Conservation (phyloP, 345 rosid genomes). For the Rhodamnia rubescens region DNA sequence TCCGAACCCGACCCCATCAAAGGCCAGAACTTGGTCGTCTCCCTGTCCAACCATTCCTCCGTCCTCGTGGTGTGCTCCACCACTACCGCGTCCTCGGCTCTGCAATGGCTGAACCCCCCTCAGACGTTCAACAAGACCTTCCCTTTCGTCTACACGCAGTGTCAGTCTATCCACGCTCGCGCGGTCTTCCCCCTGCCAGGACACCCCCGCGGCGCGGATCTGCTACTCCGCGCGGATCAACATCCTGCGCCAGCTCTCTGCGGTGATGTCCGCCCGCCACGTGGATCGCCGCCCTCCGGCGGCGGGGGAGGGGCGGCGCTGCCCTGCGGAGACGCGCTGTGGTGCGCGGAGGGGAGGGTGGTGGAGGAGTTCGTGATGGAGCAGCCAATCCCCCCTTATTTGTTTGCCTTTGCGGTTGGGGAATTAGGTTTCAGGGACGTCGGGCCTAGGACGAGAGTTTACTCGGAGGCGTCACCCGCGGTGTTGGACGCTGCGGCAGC, state of each 20-base stretch:
- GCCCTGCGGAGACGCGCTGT: constrained; percentile 16
- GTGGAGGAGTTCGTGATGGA: constrained; percentile 90
- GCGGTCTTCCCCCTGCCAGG: constrained; percentile 94
- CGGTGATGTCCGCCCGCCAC: constrained; percentile 84
- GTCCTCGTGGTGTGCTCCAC: constrained; percentile 45
- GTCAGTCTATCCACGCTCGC: constrained; percentile 83
- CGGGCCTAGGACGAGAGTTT: constrained; percentile 83
- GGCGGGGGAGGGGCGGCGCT: constrained; percentile 23
- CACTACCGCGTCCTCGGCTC: constrained; percentile 68
- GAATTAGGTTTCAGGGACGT: constrained; percentile 71
- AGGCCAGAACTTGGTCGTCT: constrained; percentile 34
- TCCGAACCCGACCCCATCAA: constrained; percentile 36
- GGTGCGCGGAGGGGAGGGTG: constrained; percentile 63
- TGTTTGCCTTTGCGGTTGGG: constrained; percentile 90
- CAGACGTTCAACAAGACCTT: constrained; percentile 59
- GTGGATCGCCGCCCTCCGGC: constrained; percentile 48
- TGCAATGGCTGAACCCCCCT: constrained; percentile 75
- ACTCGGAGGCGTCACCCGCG: constrained; percentile 40
- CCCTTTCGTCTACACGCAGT: constrained; percentile 82
- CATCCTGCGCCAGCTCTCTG: constrained; percentile 53
- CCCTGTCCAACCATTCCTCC: constrained; percentile 31
- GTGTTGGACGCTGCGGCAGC: constrained; percentile 66
- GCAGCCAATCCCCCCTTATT: constrained; percentile 85
- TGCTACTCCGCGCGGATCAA: constrained; percentile 53
- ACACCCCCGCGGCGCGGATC: constrained; percentile 83